Base-by-base conservation (phyloP, 805 yeast genomes). In the Kodamaea kaohsiungensis region DNA sequence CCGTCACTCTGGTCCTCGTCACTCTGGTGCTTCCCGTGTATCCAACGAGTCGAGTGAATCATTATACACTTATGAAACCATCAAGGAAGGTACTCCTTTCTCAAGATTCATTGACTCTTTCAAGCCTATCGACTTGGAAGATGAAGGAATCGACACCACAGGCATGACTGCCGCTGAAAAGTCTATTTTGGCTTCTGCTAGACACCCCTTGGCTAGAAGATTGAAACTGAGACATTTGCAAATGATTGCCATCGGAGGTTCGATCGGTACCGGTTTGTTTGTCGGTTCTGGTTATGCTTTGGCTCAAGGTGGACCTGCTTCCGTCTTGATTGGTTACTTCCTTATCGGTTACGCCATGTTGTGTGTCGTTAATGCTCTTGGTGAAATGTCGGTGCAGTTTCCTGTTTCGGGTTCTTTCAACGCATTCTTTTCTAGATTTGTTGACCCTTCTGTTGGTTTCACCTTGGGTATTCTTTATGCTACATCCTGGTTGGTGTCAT, bases 161-260 rank as follows among this genome's bases (percentile, higher is more conserved):
- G 63, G 63, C 33, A 65, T 77, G 72, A 71, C 76, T 15, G 71
- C 68, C 25, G 58, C 68, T 51, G 80, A 77, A 58, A 72, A 67
- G 62, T 65, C 77, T 39, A 65, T 72, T 43, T 64, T 68, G 53
- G 77, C 77, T 35, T 66, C 77, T 5, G 69, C 78, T 45, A 69
- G 72, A 52, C 77, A 82, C 69, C 77, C 72, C 4, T 68, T 75
- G 61, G 75, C 75, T 52, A 61, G 77, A 54, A 67, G 74, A 10
- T 69, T 75, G 61, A 72, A 72, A 58, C 59, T 71, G 45, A 70
- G 77, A 65, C 91, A 87, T 59, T 81, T 86, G 56, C 80, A 84
- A 56, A 83, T 88, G 84, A 87, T 89, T 63, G 91, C 96, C 40
- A 77, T 90, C 53, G 95, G 95, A 54, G 91, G 95, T 52, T 87